A percentile compares a stretch with the other conserved stretches of the same genome.
Conservation (phyloP, 2,329 filamentous ascomycete genomes). For the Diplodia mutila region DNA sequence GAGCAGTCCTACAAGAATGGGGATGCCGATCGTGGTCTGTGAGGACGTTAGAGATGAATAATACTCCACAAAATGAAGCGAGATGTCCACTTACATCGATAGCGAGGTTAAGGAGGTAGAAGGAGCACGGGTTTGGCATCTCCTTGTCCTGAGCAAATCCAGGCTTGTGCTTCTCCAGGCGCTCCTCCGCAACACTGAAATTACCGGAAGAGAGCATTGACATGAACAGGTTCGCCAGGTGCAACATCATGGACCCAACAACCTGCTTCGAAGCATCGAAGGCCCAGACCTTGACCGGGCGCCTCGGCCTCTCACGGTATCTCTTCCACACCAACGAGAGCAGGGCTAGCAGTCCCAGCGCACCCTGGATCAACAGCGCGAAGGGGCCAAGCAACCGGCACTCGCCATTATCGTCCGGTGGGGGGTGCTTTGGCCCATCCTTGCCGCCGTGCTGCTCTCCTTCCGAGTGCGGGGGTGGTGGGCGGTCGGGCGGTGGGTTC, state of each 20-base stretch:
- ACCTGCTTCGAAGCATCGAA: conserved; percentile 98
- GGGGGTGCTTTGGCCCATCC: conserved; percentile 35
- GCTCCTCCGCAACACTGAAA: conserved; percentile 64
- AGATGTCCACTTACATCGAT: conserved; percentile 76
- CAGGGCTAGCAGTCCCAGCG: conserved; percentile 80
- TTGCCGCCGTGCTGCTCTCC: no score
- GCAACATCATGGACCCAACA: conserved; percentile 86
- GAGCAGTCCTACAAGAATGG: conserved; percentile 88
- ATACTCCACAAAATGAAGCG: not conserved
- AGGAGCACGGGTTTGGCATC: conserved; percentile 89
- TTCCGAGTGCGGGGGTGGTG: not conserved
- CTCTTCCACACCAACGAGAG: conserved; percentile 90
- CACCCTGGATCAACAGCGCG: conserved; percentile 85
- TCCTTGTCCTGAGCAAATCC: conserved; percentile 46
- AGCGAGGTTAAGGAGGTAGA: conserved; percentile 89
- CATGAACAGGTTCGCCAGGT: conserved; percentile 93
- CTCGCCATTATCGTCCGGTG: conserved; percentile 64
- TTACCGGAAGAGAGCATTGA: conserved; percentile 91
- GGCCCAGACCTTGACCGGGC: conserved; percentile 94
- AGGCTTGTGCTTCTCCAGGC: conserved; percentile 33
- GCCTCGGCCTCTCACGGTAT: conserved; percentile 87
- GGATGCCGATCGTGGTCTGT: conserved; percentile 93
- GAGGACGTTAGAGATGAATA: conserved; percentile 26
- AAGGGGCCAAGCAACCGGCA: conserved; percentile 89
- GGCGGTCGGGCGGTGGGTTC: conserved; percentile 3